These are phyloP conservation scores for Backusella parvicylindrica DNA, from an alignment of 192 early-diverging fungal species.

Conservation along the genomic window DNA sequence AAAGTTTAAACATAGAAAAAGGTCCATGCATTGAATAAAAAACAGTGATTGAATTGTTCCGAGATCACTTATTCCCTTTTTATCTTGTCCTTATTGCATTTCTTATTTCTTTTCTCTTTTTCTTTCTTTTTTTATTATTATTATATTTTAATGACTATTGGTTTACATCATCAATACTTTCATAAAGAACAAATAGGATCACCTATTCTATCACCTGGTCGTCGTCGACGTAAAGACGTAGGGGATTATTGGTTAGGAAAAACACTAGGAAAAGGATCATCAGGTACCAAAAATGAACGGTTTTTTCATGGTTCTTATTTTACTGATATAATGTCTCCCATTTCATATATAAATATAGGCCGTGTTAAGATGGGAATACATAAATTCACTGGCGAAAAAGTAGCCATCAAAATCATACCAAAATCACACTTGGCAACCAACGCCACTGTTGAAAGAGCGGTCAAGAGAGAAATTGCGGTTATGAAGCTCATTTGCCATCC, in stretches of 20 bases:
- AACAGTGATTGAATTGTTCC: no score
- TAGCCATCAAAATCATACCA: conserved; percentile 51
- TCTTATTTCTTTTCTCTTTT: no score
- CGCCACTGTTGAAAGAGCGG: conserved; percentile 41
- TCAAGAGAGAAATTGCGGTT: conserved; percentile 52
- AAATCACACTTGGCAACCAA: conserved; percentile 44
- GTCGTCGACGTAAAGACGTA: conserved; percentile 36
- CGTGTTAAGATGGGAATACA: conserved; percentile 50
- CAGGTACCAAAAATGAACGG: conserved; percentile 26
- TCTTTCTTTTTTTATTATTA: no score
- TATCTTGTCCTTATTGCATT: no score
- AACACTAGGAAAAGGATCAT: conserved; percentile 47
- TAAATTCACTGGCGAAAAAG: conserved; percentile 48
- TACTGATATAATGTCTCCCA: no score
- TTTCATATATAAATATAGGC: conserved; percentile 17
- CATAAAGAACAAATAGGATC: background rate
- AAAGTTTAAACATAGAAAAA: no score
- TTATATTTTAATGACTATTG: no score
- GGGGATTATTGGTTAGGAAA: conserved; percentile 44
- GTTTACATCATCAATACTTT: no score
- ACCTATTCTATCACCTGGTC: conserved; percentile 8
- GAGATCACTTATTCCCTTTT: no score
- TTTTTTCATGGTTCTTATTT: no score
- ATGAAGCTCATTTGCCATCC: conserved; percentile 54
- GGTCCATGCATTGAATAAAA: no score